Evolutionary conservation across 2,329 filamentous ascomycete genomes (phyloP).

Genomic region (Paramyrothecium sp.): DNA sequence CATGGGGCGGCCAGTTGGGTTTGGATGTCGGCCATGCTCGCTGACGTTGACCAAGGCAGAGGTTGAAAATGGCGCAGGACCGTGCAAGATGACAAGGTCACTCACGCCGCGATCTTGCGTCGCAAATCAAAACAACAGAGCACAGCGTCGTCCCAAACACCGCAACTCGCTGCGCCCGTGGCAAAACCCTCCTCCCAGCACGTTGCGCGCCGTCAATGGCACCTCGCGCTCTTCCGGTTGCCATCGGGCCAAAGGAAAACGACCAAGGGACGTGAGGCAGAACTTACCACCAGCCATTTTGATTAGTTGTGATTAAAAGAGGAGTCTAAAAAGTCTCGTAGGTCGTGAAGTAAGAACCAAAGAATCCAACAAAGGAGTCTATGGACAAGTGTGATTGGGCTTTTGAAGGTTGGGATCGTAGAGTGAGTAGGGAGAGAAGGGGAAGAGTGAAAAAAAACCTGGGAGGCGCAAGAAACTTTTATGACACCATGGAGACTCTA

Average conservation of each 20-base stretch:
- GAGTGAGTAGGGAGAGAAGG: slow-evolving; percentile 17
- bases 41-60: no score
- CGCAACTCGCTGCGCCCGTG: background rate
- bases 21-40: no score
- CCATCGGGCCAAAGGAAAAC: background rate
- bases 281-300: slow-evolving; percentile 48
- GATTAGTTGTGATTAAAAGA: slow-evolving; percentile 16
- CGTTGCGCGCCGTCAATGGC: slow-evolving; percentile 17
- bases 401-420: slow-evolving; percentile 11
- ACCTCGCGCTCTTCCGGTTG: background rate
- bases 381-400: slow-evolving; percentile 11
- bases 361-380: slow-evolving; percentile 4
- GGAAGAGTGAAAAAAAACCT: slow-evolving; percentile 19
- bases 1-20: no score
- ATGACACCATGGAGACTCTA: slow-evolving; percentile 36
- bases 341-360: slow-evolving; percentile 9
- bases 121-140: background rate
- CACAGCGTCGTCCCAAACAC: background rate
- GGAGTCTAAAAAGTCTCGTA: slow-evolving; percentile 10
- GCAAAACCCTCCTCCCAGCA: background rate
- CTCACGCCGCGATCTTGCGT: no score
- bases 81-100: no score
- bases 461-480: slow-evolving; percentile 29
- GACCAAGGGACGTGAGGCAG: background rate
- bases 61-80: slow-evolving; percentile 11